phyloP scores from a whole-genome alignment of 1,284 basidiomycete genomes.

The Meripilus lineatus region DNA sequence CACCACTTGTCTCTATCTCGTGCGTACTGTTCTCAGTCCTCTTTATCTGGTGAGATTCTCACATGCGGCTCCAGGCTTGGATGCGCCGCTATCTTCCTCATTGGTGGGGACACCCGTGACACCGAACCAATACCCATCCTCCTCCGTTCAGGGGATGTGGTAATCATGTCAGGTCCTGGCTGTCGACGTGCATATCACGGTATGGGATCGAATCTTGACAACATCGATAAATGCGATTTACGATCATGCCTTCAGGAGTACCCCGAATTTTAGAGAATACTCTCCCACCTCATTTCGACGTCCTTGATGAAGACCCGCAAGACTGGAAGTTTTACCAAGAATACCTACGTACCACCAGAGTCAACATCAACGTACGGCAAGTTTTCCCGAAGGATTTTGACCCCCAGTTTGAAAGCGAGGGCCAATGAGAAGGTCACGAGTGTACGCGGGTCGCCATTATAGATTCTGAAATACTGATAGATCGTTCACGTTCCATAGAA shows the following conservation, averaged over 20 bases:
- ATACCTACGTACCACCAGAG: conserved; percentile 64
- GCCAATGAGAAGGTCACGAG: no score
- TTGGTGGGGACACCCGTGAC: conserved; percentile 79
- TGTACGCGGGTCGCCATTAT: no score
- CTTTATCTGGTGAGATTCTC: background rate
- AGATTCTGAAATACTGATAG: no score
- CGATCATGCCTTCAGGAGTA: conserved; percentile 51
- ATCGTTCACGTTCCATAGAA: no score
- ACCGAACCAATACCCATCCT: conserved; percentile 74
- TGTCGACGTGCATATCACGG: conserved; percentile 86
- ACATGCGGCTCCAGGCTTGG: conserved; percentile 59
- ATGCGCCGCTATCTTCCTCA: conserved; percentile 81
- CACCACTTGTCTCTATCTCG: conserved; percentile 90
- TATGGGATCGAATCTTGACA: conserved; percentile 28
- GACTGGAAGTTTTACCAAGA: conserved; percentile 54
- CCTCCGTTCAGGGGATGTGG: conserved; percentile 80
- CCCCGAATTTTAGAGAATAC: conserved; percentile 82
- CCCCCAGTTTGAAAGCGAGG: conserved; percentile 30
- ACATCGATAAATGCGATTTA: conserved; percentile 1
- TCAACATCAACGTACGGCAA: conserved; percentile 90
- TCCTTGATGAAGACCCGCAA: conserved; percentile 15
- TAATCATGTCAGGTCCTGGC: conserved; percentile 87
- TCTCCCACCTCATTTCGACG: conserved; percentile 56
- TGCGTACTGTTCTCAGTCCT: conserved; percentile 33
- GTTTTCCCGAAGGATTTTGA: conserved; percentile 74